phyloP scores from a whole-genome alignment of 2,329 filamentous ascomycete species.

The Huntiella moniliformis region DNA sequence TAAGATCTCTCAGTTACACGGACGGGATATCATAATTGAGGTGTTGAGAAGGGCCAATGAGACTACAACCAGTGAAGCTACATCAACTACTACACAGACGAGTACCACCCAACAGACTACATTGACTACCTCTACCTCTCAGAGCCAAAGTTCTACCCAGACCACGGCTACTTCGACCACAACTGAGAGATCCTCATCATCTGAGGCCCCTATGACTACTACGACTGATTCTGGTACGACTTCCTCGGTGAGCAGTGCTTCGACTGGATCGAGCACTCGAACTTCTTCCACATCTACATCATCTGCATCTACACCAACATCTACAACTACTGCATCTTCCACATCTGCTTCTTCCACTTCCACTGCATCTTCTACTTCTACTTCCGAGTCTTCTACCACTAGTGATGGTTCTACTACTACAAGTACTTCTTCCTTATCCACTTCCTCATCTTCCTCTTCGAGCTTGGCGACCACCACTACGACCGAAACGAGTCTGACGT shows the following conservation, averaged over 20 bases:
- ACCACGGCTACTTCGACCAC: not conserved
- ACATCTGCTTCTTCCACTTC: constrained; percentile 12
- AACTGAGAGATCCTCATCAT: constrained; percentile 12
- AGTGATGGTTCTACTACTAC: not conserved
- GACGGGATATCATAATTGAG: too few relatives aligned
- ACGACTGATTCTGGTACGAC: constrained; percentile 6
- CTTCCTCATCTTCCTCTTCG: not conserved
- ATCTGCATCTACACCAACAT: constrained; percentile 13
- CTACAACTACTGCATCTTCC: constrained; percentile 16
- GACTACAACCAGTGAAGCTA: too few relatives aligned
- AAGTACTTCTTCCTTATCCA: not conserved
- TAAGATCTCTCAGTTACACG: too few relatives aligned
- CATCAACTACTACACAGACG: too few relatives aligned
- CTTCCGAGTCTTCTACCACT: constrained; percentile 3
- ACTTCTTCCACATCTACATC: constrained; percentile 11
- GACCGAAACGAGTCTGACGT: not conserved
- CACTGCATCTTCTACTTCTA: constrained; percentile 11
- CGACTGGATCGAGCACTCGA: not conserved
- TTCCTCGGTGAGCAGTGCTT: constrained; percentile 11
- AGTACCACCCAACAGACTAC: not conserved
- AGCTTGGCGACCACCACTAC: not conserved
- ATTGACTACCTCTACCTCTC: not conserved
- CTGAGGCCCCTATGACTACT: constrained; percentile 14
- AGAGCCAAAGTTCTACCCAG: not conserved
- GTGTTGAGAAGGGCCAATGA: too few relatives aligned